Evolutionary conservation across 2,329 filamentous ascomycete genomes (phyloP).

Genomic region (Phialocephala sp.): DNA sequence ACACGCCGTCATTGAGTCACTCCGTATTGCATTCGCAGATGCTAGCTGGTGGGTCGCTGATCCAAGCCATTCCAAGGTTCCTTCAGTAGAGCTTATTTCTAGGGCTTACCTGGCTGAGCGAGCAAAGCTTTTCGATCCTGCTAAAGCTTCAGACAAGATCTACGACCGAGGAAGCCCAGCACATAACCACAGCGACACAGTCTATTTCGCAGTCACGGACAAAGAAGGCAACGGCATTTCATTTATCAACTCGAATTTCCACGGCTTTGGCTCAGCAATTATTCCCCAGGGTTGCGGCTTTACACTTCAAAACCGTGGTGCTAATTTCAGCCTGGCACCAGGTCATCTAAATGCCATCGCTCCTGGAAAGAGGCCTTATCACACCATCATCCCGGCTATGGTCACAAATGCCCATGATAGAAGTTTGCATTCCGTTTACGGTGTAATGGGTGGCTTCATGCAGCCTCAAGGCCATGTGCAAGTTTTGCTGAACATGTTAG

Average conservation of each 20-base stretch:
- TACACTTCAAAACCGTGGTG: slow-evolving; percentile 90
- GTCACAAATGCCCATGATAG: slow-evolving; percentile 78
- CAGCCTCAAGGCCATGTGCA: slow-evolving; percentile 97
- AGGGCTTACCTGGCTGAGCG: slow-evolving; percentile 77
- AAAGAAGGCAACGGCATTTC: slow-evolving; percentile 84
- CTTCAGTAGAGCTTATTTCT: slow-evolving; percentile 71
- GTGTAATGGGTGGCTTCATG: slow-evolving; percentile 99
- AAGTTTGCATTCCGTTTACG: slow-evolving; percentile 83
- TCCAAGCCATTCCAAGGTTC: slow-evolving; percentile 73
- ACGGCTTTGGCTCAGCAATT: slow-evolving; percentile 85
- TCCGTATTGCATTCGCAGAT: slow-evolving; percentile 90
- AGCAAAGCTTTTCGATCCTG: slow-evolving; percentile 61
- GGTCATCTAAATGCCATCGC: slow-evolving; percentile 81
- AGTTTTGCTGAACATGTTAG: slow-evolving; percentile 86
- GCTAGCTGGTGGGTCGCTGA: slow-evolving; percentile 90
- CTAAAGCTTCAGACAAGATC: slow-evolving; percentile 62
- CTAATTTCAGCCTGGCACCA: slow-evolving; percentile 77
- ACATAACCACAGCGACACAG: slow-evolving; percentile 85
- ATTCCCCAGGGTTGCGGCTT: slow-evolving; percentile 88
- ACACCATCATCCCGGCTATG: slow-evolving; percentile 95
- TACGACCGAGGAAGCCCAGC: slow-evolving; percentile 81
- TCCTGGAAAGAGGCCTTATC: slow-evolving; percentile 88
- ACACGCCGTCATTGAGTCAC: slow-evolving; percentile 84
- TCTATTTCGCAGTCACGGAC: slow-evolving; percentile 91
- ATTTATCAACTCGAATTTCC: slow-evolving; percentile 97